phyloP scores from a whole-genome alignment of 2,329 filamentous ascomycete species.

The Fusarium graminum region DNA sequence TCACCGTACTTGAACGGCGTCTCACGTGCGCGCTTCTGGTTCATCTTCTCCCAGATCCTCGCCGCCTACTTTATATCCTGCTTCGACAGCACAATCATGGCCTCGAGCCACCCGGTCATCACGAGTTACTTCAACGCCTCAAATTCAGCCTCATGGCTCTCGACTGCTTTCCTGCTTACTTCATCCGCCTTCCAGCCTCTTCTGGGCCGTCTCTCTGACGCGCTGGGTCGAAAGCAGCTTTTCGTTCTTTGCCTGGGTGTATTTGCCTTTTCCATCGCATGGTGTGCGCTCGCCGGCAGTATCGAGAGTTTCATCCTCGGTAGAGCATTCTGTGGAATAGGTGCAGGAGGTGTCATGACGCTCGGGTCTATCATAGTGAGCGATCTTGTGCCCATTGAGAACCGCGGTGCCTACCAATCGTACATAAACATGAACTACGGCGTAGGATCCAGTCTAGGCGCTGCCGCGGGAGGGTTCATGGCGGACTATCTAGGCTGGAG shows the following conservation, averaged over 20 bases:
- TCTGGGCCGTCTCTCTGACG: slow-evolving; percentile 80
- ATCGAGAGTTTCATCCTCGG: slow-evolving; percentile 79
- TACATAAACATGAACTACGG: slow-evolving; percentile 77
- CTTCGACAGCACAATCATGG: slow-evolving; percentile 86
- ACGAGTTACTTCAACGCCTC: slow-evolving; percentile 83
- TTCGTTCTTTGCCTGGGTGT: slow-evolving; percentile 74
- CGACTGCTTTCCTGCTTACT: slow-evolving; percentile 82
- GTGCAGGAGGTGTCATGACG: slow-evolving; percentile 77
- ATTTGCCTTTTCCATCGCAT: slow-evolving; percentile 74
- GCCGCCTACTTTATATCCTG: slow-evolving; percentile 69
- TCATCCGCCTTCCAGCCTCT: slow-evolving; percentile 82
- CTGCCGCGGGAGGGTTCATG: slow-evolving; percentile 77
- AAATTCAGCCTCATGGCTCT: slow-evolving; percentile 85
- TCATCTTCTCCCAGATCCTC: slow-evolving; percentile 71
- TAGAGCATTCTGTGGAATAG: slow-evolving; percentile 77
- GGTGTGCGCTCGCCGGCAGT: slow-evolving; percentile 75
- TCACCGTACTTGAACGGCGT: slow-evolving; percentile 61
- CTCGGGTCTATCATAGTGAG: slow-evolving; percentile 79
- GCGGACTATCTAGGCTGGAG: slow-evolving; percentile 79
- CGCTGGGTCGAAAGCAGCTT: slow-evolving; percentile 75
- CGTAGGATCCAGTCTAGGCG: slow-evolving; percentile 69
- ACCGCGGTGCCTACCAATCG: slow-evolving; percentile 78
- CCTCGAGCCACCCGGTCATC: slow-evolving; percentile 83
- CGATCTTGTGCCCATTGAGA: slow-evolving; percentile 79
- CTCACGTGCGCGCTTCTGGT: slow-evolving; percentile 68